Evolutionary conservation across 2,329 filamentous ascomycete genomes (phyloP), one percentile per base, ranked within the genome.

Genomic region (Ramichloridium luteum): DNA sequence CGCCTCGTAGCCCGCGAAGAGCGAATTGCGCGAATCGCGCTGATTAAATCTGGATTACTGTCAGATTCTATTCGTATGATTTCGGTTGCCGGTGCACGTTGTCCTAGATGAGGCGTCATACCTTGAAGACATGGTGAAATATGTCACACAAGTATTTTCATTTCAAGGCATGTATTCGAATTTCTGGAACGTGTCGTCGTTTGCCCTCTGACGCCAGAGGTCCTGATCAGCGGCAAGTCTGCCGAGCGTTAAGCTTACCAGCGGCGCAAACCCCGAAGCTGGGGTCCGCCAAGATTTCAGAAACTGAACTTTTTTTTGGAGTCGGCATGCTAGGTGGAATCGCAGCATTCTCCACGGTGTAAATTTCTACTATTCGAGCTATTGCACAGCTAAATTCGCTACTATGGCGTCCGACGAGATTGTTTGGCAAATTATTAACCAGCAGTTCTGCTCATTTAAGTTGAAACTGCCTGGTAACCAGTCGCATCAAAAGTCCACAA

Each of bases 381-480:
- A n/a, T n/a, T n/a, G n/a, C n/a, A n/a, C n/a, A n/a, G n/a, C n/a
- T n/a, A n/a, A n/a, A n/a, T n/a, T n/a, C n/a, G n/a, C n/a, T n/a
- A 38, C 23, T 26, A 92, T 90, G 81, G 75, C 82, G 36, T 92
- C 84, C 41, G 88, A 96, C 67, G 88, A 96, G 61, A 92, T 96
- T 44, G 79, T 96, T 43, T 98, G 90, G 90, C 77, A 86, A 57
- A 82, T 94, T 36, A 93, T 94, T 47, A 92, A 93, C 61, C 82
- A 90, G 61, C 81, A 88, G 55, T 92, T 90, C 57, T 96, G 90
- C 65, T 78, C 80, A 31, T 96, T 86, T 68, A 94, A 94, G 56
- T 68, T 96, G 46, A 93, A 93, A 75, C 47, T 53, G 4, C 50
- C 50, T 6, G 49, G 49, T 33, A 51, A 51, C 35, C 34, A 32